Conservation (phyloP, 2,329 filamentous ascomycete species). For the Pyrenophora tritici-repentis region DNA sequence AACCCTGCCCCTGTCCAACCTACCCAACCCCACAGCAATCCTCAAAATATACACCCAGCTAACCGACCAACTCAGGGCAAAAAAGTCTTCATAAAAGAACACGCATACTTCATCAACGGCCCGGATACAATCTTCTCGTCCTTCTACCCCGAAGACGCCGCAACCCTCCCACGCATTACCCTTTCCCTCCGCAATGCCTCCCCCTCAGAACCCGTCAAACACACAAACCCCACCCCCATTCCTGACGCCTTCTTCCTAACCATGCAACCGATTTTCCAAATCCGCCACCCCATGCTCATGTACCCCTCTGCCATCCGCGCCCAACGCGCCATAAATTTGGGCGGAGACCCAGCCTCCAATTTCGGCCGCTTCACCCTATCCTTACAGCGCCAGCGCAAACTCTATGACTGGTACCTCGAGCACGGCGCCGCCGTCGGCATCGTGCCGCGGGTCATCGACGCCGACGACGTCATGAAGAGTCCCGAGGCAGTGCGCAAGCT, state of each 20-base stretch:
- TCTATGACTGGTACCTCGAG: conserved; percentile 21
- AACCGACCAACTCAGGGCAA: conserved; percentile 10
- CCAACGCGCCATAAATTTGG: not conserved
- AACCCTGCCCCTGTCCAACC: too few species aligned
- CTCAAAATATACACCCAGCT: too few species aligned
- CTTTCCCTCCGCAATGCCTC: conserved; percentile 8
- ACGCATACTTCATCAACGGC: conserved; percentile 5
- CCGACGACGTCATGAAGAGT: conserved; percentile 23
- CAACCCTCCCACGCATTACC: not conserved
- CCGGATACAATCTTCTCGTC: conserved; percentile 16
- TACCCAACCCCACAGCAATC: not conserved
- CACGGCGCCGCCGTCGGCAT: not conserved
- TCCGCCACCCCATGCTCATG: conserved; percentile 22
- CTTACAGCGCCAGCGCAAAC: not conserved
- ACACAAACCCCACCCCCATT: conserved; percentile 20
- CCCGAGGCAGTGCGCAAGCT: conserved; percentile 13
- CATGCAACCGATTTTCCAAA: conserved; percentile 24
- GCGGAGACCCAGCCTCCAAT: not conserved
- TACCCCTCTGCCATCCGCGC: conserved; percentile 22
- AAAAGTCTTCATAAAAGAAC: conserved; percentile 21
- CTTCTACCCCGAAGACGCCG: conserved; percentile 6
- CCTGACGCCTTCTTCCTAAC: conserved; percentile 20
- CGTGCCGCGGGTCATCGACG: conserved; percentile 18
- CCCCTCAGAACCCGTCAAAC: not conserved
- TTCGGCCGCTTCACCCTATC: not conserved